Evolutionary conservation across 1,284 basidiomycete species (phyloP).

Genomic region (Rhodotorula sp.): DNA sequence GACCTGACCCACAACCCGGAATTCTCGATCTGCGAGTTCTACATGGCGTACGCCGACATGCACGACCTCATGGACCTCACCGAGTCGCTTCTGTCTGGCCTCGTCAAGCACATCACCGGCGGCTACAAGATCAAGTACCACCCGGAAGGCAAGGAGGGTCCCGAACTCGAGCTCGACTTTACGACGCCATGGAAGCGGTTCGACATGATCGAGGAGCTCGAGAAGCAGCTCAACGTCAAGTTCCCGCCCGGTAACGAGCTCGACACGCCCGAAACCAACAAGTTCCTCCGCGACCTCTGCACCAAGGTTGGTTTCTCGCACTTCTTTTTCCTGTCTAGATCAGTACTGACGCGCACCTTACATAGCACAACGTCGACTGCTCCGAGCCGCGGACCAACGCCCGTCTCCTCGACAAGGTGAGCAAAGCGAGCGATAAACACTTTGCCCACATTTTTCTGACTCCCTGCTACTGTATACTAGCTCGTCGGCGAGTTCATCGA

Average conservation of each 20-base stretch:
- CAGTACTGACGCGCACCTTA: neutral
- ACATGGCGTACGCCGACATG: conserved; percentile 99
- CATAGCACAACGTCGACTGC: conserved; percentile 93
- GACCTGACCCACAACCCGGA: conserved; percentile 98
- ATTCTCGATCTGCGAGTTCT: conserved; percentile 97
- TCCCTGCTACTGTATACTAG: conserved; percentile 49
- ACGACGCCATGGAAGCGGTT: conserved; percentile 97
- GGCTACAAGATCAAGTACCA: conserved; percentile 87
- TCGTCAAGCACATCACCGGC: conserved; percentile 84
- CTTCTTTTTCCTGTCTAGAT: neutral
- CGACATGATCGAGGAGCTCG: conserved; percentile 96
- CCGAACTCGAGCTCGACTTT: conserved; percentile 81
- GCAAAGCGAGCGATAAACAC: conserved; percentile 9
- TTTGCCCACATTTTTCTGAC: neutral
- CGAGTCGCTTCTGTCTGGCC: conserved; percentile 83
- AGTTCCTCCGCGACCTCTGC: conserved; percentile 82
- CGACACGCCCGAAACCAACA: conserved; percentile 83
- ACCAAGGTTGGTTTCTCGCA: conserved; percentile 61
- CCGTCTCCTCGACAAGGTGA: conserved; percentile 91
- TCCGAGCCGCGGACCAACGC: conserved; percentile 92
- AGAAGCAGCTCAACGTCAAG: conserved; percentile 87
- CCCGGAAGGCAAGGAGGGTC: conserved; percentile 59
- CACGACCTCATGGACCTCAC: conserved; percentile 98
- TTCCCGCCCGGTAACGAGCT: conserved; percentile 92
- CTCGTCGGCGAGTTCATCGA: conserved; percentile 98